Base-by-base conservation (phyloP, 2,329 filamentous ascomycete genomes). In the Trichoderma afroharzianum region DNA sequence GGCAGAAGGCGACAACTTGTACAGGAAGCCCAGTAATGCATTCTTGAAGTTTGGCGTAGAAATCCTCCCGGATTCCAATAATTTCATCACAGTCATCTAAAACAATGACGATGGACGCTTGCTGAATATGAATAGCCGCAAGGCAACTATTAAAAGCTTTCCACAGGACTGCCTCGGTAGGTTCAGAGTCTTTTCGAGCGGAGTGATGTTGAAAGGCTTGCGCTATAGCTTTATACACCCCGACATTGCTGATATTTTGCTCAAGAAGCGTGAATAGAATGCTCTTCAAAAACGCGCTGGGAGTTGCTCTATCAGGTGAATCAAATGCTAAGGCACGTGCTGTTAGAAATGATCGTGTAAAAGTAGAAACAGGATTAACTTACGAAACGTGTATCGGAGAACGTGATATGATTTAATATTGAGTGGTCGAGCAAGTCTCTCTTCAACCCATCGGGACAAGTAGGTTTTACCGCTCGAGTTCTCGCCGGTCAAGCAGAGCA, bases 361-460 rank as follows among this genome's bases (percentile, higher is more conserved):
- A 11, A 8, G 14, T 28, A 33, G 53, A 68, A 24, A n/a, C 0
- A 28, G 9, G 26, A 15, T 1, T 21, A 18, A 77, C 79, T 76
- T 67, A 82, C 80, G 78, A 70, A 83, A 83, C 28, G 78, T 79
- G 74, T 81, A 83, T 0, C 77, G 75, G 14, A 83, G 73, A 0
- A 81, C 80, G 6, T 77, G 76, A 55, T 82, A 81, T 3, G 79
- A 80, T 12, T 74, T 75, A 72, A 79, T 77, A 62, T 81, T 76
- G 3, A 83, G 74, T 2, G 82, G 81, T 8, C 80, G 78, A 21
- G 82, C 79, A 15, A 83, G 78, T 12, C 81, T 77, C 69, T 83
- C 81, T 36, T 81, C 77, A 43, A 82, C 79, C 82, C 82, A 83
- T 14, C 79, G 78, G 3, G 81, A 79, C n/a, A 83, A 78, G 15